Evolutionary conservation across 192 early-diverging fungal genomes (phyloP), one percentile per base, ranked within the genome.

Genomic region (Umbelopsis vinacea): DNA sequence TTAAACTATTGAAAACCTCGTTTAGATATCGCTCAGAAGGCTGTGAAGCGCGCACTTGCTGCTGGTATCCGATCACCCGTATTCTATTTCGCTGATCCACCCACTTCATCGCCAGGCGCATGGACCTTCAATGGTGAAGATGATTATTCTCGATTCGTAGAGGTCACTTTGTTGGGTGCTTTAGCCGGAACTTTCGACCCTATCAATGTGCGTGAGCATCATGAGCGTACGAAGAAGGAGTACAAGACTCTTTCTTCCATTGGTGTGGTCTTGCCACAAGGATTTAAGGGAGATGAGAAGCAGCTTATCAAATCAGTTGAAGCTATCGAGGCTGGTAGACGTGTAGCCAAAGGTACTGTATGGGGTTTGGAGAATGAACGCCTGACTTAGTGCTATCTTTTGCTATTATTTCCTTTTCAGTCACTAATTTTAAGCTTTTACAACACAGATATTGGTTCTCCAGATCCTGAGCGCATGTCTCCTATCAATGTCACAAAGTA

Each of bases 401-500:
- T 22, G 24, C 73, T 19, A 2, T 46, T 15, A 53, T 72, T 74
- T 35, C 72, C 48, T 74, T 73, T 74, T 72, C 52, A 4, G 48
- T 45, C 19, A 57, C n/a, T 46, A 26, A 17, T 70, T 14, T n/a
- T 48, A 74, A 19, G 2, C 38, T 68, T 46, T 15, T 22, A 9
- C 38, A 45, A n/a, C 22, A 23, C 83, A 80, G 95, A 96, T 81
- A 89, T 96, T 67, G 93, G 93, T 69, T 90, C 89, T 55, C 90
- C 90, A 54, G 93, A 92, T 77, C 91, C 93, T 21, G 94, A 96
- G 76, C 87, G 92, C n/a, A 94, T 95, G 92, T 88, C 93, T 11
- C 95, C 95, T 17, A 83, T 88, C 71, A 84, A 81, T 24, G 89
- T 91, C 68, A 89, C 89, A 5, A 83, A 89, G 63, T 89, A 90